Percentiles rank a stretch among this genome's conserved stretches.
Conservation (phyloP, 805 yeast species). For the Isabelozyma rhagii region DNA sequence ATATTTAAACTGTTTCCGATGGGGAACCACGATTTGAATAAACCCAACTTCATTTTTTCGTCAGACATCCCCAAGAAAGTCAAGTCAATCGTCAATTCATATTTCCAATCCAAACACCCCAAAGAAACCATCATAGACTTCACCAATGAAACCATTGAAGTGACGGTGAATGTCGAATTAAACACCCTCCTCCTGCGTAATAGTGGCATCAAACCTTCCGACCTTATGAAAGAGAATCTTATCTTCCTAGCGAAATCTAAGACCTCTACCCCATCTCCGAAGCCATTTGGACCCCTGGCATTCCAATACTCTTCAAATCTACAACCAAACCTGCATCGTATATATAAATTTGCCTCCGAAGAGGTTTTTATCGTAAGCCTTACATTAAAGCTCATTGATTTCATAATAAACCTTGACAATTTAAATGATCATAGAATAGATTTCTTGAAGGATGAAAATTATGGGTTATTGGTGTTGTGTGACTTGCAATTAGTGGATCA, state of each 20-base stretch:
- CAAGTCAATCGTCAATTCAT: conserved; percentile 1
- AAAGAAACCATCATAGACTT: conserved; percentile 3
- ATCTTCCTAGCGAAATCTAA: conserved; percentile 26
- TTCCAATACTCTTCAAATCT: neutral
- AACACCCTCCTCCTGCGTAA: conserved; percentile 32
- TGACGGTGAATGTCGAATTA: conserved; percentile 30
- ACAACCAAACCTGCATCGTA: neutral
- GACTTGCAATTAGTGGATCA: conserved; percentile 21
- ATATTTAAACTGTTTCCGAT: neutral
- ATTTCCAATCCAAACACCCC: neutral
- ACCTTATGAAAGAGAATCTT: conserved; percentile 30
- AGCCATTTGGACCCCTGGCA: neutral
- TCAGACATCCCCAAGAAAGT: conserved; percentile 32
- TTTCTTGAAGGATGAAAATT: conserved; percentile 29
- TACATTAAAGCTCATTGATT: conserved; percentile 18
- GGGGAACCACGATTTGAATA: conserved; percentile 22
- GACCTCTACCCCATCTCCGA: neutral
- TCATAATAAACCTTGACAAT: conserved; percentile 14
- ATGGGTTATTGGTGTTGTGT: conserved; percentile 23
- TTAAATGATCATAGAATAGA: conserved; percentile 12
- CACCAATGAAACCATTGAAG: conserved; percentile 9
- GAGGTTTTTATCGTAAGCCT: conserved; percentile 35
- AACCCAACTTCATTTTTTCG: conserved; percentile 37
- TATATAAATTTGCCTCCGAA: conserved; percentile 6
- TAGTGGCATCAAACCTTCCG: conserved; percentile 24